Evolutionary conservation across 139 green algal species (phyloP).

Genomic region (Micromonas commoda): DNA sequence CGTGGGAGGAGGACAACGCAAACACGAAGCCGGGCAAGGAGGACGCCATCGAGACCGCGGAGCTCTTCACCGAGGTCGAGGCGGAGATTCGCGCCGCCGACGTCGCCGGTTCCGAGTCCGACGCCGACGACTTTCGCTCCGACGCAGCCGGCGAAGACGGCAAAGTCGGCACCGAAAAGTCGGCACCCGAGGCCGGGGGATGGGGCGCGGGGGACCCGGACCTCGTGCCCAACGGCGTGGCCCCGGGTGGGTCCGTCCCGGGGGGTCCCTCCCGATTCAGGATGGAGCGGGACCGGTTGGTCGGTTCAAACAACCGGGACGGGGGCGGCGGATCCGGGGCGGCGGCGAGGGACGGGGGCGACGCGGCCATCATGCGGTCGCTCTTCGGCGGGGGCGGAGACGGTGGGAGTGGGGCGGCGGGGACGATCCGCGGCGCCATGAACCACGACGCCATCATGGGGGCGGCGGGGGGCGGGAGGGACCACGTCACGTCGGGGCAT

Average conservation of each 20-base stretch:
- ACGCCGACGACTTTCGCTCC: not conserved
- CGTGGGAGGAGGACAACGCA: conserved; percentile 63
- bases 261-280: not conserved
- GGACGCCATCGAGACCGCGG: conserved; percentile 53
- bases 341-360: conserved; percentile 17
- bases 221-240: no score
- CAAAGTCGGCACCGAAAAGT: not conserved
- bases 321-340: not conserved
- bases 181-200: no score
- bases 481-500: conserved; percentile 44
- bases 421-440: conserved; percentile 43
- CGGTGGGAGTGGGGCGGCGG: conserved; percentile 26
- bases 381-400: conserved; percentile 71
- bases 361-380: conserved; percentile 60
- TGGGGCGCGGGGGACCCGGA: no score
- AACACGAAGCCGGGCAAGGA: conserved; percentile 2
- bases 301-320: not conserved
- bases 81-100: conserved; percentile 20
- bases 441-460: conserved; percentile 75
- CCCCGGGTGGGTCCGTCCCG: no score
- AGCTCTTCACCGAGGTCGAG: conserved; percentile 59
- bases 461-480: conserved; percentile 51
- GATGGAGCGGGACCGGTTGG: not conserved
- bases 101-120: not conserved
- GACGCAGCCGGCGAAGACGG: conserved; percentile 17